Base-by-base conservation (phyloP, 1,284 basidiomycete species). In the Microbotryum silenes-acaulis region DNA sequence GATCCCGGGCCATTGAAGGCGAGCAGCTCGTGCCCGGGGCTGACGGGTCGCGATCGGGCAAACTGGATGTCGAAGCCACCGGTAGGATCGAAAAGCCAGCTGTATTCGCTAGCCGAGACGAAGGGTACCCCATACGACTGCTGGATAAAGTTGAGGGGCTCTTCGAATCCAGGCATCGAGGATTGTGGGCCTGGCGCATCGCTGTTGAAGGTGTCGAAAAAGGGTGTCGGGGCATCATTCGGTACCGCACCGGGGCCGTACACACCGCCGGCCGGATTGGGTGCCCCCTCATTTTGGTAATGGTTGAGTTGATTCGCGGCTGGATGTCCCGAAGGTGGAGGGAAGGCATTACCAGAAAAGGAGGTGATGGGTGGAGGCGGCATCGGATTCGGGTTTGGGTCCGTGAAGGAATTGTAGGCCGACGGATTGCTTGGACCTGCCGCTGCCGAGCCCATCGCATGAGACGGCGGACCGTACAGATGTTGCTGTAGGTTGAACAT, bases 21-120 rank as follows among this genome's bases (percentile, higher is more conserved):
- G 16, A 42, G 37, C 37, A 42, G 3, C 14, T 42, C 63, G 5
- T n/a, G 51, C 8, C 61, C 57, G 0, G 68, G 65, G 31, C 57
- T 60, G 4, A 66, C 68, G 12, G 68, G 68, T 1, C 68, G 56
- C 47, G 57, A 60, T 44, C 49, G 55, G 7, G 60, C 60, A 8
- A 70, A 62, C 33, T 61, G 56, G 20, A 67, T 58, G 57, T 68
- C 64, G 53, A 65, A 60, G n/a, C 51, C 52, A 20, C 60, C 57
- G 2, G 55, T 52, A 9, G 62, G 59, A 20, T 62, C 64, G 45
- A 70, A 68, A 14, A 72, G 63, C 71, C 71, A 72, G 33, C 62
- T 61, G 51, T 67, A 64, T 42, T 70, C 66, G 42, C 56, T 53
- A 1, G 62, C 61, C 6, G 65, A 68, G 7, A 66, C 61, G 54